Evolutionary conservation across 192 early-diverging fungal species (phyloP).

Genomic region (Podila epicladia): DNA sequence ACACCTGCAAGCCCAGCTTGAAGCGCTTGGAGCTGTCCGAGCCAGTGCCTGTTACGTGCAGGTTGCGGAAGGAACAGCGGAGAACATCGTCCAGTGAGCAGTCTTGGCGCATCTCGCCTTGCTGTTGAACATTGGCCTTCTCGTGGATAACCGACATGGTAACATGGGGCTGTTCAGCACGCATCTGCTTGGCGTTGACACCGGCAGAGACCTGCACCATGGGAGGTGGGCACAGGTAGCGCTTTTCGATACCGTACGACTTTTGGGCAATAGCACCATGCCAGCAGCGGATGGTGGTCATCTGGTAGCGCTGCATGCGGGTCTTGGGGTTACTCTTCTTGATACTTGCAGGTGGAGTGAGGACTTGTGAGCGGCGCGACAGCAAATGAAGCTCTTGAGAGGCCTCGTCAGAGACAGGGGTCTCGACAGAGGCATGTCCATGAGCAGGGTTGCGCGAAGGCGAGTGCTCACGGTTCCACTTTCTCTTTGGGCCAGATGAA

Average conservation of each 20-base stretch:
- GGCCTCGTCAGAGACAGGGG: constrained; percentile 17
- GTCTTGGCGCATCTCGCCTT: constrained; percentile 55
- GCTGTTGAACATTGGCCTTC: constrained; percentile 60
- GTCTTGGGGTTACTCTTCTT: constrained; percentile 23
- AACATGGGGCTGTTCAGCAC: constrained; percentile 61
- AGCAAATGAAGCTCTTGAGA: constrained; percentile 43
- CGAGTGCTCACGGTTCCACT: constrained; percentile 47
- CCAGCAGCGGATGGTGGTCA: constrained; percentile 82
- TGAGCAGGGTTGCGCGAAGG: constrained; percentile 19
- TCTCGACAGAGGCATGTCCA: constrained; percentile 24
- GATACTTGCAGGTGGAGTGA: not conserved
- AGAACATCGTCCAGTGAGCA: constrained; percentile 59
- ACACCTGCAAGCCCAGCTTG: constrained; percentile 70
- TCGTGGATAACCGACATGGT: constrained; percentile 72
- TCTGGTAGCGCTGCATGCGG: constrained; percentile 48
- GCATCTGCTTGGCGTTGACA: constrained; percentile 56
- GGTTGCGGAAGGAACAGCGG: constrained; percentile 75
- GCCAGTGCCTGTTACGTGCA: constrained; percentile 79
- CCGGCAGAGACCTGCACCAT: constrained; percentile 67
- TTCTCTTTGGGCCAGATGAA: constrained; percentile 20
- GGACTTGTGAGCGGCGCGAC: constrained; percentile 27
- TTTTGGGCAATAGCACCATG: constrained; percentile 91
- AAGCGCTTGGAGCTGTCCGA: constrained; percentile 82
- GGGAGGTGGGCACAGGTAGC: constrained; percentile 84
- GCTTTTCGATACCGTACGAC: constrained; percentile 93